A percentile compares a stretch with the other conserved stretches of the same genome.
These are phyloP conservation scores for Talaromyces marneffei DNA, from an alignment of 2,329 filamentous ascomycete species.

Conservation along the genomic window DNA sequence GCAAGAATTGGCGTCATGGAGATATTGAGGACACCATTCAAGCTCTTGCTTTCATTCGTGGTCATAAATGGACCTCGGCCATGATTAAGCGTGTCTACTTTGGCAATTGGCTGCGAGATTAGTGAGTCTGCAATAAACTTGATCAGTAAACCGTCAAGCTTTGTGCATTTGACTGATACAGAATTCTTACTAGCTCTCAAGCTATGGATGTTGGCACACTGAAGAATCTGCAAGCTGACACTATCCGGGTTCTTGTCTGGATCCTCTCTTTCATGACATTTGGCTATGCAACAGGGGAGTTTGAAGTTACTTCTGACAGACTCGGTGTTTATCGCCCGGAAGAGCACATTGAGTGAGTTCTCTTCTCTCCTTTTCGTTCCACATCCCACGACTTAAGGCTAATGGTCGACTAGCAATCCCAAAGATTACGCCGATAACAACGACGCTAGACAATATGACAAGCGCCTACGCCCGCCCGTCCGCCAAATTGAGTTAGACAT, in stretches of 20 bases:
- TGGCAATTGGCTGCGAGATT: slow-evolving; percentile 81
- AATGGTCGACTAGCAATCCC: slow-evolving; percentile 52
- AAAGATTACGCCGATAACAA: slow-evolving; percentile 78
- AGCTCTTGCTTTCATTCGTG: slow-evolving; percentile 67
- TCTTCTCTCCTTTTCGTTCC: too few species aligned
- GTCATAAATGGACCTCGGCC: slow-evolving; percentile 79
- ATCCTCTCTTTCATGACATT: slow-evolving; percentile 75
- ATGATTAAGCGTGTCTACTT: slow-evolving; percentile 75
- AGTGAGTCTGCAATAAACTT: slow-evolving; percentile 35
- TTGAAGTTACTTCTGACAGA: slow-evolving; percentile 74
- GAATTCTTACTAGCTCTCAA: slow-evolving; percentile 51
- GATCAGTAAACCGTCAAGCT: neutral
- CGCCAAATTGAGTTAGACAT: slow-evolving; percentile 65
- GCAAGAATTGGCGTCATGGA: slow-evolving; percentile 50
- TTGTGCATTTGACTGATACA: neutral
- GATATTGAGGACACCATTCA: slow-evolving; percentile 80
- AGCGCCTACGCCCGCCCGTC: slow-evolving; percentile 74
- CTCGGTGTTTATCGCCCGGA: slow-evolving; percentile 77
- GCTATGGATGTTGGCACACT: slow-evolving; percentile 74
- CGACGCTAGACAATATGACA: slow-evolving; percentile 73
- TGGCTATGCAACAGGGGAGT: slow-evolving; percentile 80
- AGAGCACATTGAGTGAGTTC: slow-evolving; percentile 45
- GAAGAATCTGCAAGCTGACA: slow-evolving; percentile 71
- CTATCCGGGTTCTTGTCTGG: slow-evolving; percentile 74
- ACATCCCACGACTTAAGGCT: neutral